Evolutionary conservation across 2,329 filamentous ascomycete species (phyloP).

Genomic region (Monilinia aucupariae): DNA sequence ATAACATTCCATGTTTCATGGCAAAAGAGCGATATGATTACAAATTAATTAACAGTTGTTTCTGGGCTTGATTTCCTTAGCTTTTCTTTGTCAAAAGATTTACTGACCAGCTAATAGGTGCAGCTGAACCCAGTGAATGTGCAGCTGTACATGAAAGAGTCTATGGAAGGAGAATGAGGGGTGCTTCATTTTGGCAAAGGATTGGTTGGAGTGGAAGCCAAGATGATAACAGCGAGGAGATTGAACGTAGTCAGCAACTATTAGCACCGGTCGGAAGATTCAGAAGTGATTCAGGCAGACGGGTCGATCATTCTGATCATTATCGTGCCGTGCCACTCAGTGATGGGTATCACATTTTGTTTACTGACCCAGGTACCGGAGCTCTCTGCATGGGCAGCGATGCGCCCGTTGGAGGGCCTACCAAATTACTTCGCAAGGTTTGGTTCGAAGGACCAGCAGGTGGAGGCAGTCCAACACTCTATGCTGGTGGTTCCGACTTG

Average conservation of each 20-base stretch:
- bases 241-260: conserved; percentile 17
- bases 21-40: neutral
- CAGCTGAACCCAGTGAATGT: conserved; percentile 41
- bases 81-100: neutral
- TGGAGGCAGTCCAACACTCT: conserved; percentile 44
- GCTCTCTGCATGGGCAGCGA: conserved; percentile 57
- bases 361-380: conserved; percentile 54
- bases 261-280: conserved; percentile 18
- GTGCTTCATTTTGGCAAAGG: conserved; percentile 30
- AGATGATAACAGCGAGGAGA: conserved; percentile 17
- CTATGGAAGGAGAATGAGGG: conserved; percentile 26
- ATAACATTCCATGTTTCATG: neutral
- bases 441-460: conserved; percentile 41
- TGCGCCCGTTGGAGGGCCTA: conserved; percentile 50
- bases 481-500: conserved; percentile 52
- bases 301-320: conserved; percentile 44
- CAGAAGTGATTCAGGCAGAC: conserved; percentile 21
- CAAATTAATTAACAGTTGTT: neutral
- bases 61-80: too few species aligned
- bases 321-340: conserved; percentile 59
- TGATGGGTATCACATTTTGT: conserved; percentile 60
- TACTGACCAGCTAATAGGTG: conserved; percentile 21
- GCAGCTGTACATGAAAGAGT: conserved; percentile 28
- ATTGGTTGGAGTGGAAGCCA: conserved; percentile 19
- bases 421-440: conserved; percentile 53